Base-by-base conservation (phyloP, 2,329 filamentous ascomycete genomes). In the Phaeosphaeria sp. region DNA sequence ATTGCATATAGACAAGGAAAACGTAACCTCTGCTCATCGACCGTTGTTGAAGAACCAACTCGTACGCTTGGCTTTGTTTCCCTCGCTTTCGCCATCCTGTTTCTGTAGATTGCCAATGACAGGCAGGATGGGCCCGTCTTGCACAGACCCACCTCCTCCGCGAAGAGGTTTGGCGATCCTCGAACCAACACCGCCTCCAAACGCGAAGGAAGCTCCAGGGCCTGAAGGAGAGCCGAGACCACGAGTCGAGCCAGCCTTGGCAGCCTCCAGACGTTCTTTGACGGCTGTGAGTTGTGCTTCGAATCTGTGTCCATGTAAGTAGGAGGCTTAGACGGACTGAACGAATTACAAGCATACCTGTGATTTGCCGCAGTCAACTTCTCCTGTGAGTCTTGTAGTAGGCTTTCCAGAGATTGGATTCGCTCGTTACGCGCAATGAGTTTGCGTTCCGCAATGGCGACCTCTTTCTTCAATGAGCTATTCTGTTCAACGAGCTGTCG, bases 401-500 rank as follows among this genome's bases (percentile, higher is more conserved):
- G 82, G 72, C 87, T 90, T 82, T 99, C 95, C 46, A 99, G 83
- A 76, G 91, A 96, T 78, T 96, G 90, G 76, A 99, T 99, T 56
- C 95, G 90, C 84, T 99, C 95, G 75, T 98, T 98, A 69, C 95
- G 86, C 22, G 95, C 95, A 77, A 96, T 96, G 62, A 99, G 85
- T 80, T 99, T 99, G 69, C 95, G 88, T 83, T 99, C 95, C 0
- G 95, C 95, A 75, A 99, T 99, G 54, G 95, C 95, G 54, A 99
- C 95, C 80, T 99, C 95, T 84, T 99, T 98, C 88, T 99, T 99
- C 72, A 99, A 84, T 62, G 90, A 90, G 30, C 63, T 66, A 80
- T 99, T 99, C 79, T 99, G 95, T 82, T 99, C 95, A 30, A 99
- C 95, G 13, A 99, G 88, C 80, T 99, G 95, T 54, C 95, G 89